Base-by-base conservation (phyloP, 1,139 yeast species). In the Candida sanyaensis region DNA sequence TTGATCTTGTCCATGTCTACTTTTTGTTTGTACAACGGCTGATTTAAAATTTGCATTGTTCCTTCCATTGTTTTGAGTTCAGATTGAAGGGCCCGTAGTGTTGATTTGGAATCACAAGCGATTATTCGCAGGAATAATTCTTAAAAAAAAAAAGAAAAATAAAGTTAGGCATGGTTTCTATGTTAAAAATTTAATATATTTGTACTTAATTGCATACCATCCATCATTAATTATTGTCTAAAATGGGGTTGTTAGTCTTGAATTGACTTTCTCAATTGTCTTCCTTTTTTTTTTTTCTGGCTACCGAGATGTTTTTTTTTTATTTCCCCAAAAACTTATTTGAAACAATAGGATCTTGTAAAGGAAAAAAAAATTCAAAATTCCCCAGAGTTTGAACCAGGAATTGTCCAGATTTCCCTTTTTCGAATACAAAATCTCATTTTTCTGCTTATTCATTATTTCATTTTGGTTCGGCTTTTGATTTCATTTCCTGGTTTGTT, bases 1-100 rank as follows among this genome's bases (percentile, higher is more conserved):
- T 24, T 31, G 26, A 41, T 24, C 13, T 12, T 31, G 6, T 41
- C 37, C 7, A 31, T 23, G 23, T 31, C 37, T 11, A 41, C 21
- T 12, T 41, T 41, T 26, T 41, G 43, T 7, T 31, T 32, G 9
- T 31, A 41, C 11, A 36, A 8, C n/a, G 43, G 37, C 23, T 31
- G 42, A 23, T 39, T 11, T 1, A 37, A n/a, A 10, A 5, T 4
- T n/a, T 27, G 21, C 30, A n/a, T 4, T 3, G 21, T 8, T 4
- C 23, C 28, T 12, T 24, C 34, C 21, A 26, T 3, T 3, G 24
- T 27, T 7, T 41, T 33, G 28, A 41, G 37, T 24, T 41, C 36
- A 6, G 13, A 5, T 31, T 41, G 43, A 4, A 41, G 23, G 9
- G 9, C 26, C 4, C 13, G 37, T 24, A 41, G 26, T 7, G 17